Evolutionary conservation across 805 yeast genomes (phyloP), one percentile per base, ranked within the genome.

Genomic region (Komagataella mondaviorum): DNA sequence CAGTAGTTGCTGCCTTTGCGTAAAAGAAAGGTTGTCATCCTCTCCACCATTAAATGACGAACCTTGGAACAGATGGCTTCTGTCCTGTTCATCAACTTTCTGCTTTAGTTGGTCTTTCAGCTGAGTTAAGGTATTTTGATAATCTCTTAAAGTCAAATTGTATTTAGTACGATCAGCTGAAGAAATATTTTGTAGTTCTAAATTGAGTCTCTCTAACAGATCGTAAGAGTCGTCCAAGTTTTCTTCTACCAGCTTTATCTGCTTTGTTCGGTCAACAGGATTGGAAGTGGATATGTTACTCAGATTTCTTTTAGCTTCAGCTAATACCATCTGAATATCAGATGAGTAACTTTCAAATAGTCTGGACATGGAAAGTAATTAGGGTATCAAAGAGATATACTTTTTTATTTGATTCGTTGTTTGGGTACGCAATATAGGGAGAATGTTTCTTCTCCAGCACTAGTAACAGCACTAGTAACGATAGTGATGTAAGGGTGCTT

Each of bases 161-260:
- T 76, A 84, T 6, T 77, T 66, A 0, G 93, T 78, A 55, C 96
- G 71, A 55, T 71, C 78, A 55, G 67, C 78, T 54, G 91, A 82
- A n/a, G 96, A 88, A 39, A 88, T 74, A 59, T 83, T 83, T 62
- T 84, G 89, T 2, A 90, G 84, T 63, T 91, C 98, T 46, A 91
- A 73, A 23, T 81, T 81, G 83, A 93, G 83, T 57, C 91, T 95
- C 57, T 90, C 96, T 47, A 88, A 66, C 45, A 87, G 73, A 61
- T 87, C 95, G 51, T 80, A 75, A 44, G 85, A 83, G 60, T 88
- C 96, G 58, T 88, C 96, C n/a, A 85, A 71, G 17, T 83, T 76
- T 47, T 73, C 71, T 60, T 85, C 89, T 2, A 80, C 74, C 14
- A 82, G 78, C 57, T 75, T 75, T 66, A 83, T 70, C 16, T 81